A percentile compares a stretch with the other conserved stretches of the same genome.
These are phyloP conservation scores for Erysimum cheiri DNA, from an alignment of 441 rosid genomes.

Conservation along the genomic window DNA sequence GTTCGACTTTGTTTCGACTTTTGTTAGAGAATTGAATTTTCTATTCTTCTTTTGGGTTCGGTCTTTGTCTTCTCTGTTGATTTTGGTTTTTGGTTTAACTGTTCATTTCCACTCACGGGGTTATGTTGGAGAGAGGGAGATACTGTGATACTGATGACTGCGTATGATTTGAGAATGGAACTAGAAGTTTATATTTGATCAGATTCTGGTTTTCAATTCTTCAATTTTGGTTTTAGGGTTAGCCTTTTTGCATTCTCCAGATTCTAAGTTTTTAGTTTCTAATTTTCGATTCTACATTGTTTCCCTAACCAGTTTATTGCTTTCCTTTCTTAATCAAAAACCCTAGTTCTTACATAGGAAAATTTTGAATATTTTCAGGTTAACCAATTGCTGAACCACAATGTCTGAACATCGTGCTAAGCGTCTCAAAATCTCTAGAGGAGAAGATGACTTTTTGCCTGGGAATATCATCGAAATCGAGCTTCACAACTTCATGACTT, in stretches of 20 bases:
- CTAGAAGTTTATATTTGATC: background rate
- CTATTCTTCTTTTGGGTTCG: background rate
- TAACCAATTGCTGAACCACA: conserved; percentile 30
- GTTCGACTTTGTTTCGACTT: background rate
- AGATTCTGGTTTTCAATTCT: background rate
- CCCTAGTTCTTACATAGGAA: background rate
- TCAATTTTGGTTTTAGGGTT: conserved; percentile 19
- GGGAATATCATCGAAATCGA: conserved; percentile 89
- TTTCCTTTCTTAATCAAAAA: background rate
- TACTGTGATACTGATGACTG: conserved; percentile 22
- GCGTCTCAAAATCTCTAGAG: conserved; percentile 63
- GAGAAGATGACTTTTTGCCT: conserved; percentile 86
- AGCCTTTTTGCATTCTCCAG: conserved; percentile 14
- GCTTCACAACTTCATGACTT: conserved; percentile 93
- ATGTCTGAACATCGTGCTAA: conserved; percentile 54
- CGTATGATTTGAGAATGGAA: background rate
- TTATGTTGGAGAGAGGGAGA: background rate
- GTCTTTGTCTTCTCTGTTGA: background rate
- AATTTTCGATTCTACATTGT: conserved; percentile 8
- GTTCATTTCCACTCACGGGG: conserved; percentile 1
- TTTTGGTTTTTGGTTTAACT: background rate
- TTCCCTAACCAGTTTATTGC: background rate
- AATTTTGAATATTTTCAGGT: conserved; percentile 8
- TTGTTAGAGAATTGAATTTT: background rate
- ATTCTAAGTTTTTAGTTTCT: conserved; percentile 9